These are phyloP conservation scores for Teratosphaeria gauchensis DNA, from an alignment of 2,329 filamentous ascomycete species.

Conservation along the genomic window DNA sequence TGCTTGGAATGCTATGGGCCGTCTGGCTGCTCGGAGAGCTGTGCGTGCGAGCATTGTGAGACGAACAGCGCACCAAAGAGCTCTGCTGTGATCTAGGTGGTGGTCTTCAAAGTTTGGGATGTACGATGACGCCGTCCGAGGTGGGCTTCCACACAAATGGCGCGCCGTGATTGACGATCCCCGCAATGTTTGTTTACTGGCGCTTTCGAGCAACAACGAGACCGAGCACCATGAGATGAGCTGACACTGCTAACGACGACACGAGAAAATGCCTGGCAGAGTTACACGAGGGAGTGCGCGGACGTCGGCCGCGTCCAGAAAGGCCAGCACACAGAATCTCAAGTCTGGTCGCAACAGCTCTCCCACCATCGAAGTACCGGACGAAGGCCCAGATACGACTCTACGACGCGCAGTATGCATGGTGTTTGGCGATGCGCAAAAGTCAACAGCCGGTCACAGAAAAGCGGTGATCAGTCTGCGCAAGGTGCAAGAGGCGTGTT, in stretches of 20 bases:
- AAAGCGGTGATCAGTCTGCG: slow-evolving; percentile 81
- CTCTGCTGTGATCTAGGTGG: neutral
- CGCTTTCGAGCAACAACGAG: neutral
- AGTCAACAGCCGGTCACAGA: slow-evolving; percentile 78
- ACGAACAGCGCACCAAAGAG: neutral
- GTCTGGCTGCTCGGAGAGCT: slow-evolving; percentile 14
- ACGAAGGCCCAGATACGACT: slow-evolving; percentile 60
- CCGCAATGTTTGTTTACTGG: neutral
- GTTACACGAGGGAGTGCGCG: slow-evolving; percentile 15
- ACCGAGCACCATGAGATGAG: neutral
- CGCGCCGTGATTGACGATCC: neutral
- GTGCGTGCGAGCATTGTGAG: slow-evolving; percentile 16
- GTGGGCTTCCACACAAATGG: neutral
- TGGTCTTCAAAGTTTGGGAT: neutral
- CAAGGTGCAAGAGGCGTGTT: slow-evolving; percentile 82
- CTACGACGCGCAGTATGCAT: slow-evolving; percentile 63
- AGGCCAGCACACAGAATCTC: slow-evolving; percentile 7
- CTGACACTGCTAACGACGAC: neutral
- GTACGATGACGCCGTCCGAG: neutral
- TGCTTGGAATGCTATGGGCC: slow-evolving; percentile 8
- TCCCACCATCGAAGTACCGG: slow-evolving; percentile 19
- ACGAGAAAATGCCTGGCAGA: slow-evolving; percentile 22
- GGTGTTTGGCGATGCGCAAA: slow-evolving; percentile 57
- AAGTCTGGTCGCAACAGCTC: slow-evolving; percentile 18
- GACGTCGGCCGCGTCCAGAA: slow-evolving; percentile 2